Evolutionary conservation across 2,329 filamentous ascomycete genomes (phyloP).

Genomic region (Diaporthe longicolla): DNA sequence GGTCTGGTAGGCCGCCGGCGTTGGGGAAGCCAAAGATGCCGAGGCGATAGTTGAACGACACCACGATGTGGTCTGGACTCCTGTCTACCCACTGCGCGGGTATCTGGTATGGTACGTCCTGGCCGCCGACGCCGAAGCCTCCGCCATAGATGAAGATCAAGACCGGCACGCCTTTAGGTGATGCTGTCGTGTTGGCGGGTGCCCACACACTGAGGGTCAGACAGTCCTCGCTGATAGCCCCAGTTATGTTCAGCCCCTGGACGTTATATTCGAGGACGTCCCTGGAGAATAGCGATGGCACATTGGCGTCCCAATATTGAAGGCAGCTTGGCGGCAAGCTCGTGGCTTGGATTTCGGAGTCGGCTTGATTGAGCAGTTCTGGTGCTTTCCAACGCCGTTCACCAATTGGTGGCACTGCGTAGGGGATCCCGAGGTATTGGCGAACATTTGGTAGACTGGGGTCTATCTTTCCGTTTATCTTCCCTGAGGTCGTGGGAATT

Average conservation of each 20-base stretch:
- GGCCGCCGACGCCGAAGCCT: slow-evolving; percentile 48
- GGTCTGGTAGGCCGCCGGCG: slow-evolving; percentile 47
- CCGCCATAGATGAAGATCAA: slow-evolving; percentile 49
- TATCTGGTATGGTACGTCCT: slow-evolving; percentile 48
- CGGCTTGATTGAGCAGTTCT: slow-evolving; percentile 40
- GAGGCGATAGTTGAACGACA: slow-evolving; percentile 51
- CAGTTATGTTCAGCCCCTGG: slow-evolving; percentile 45
- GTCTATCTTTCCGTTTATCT: slow-evolving; percentile 44
- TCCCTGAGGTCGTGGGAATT: slow-evolving; percentile 28
- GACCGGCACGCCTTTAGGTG: slow-evolving; percentile 43
- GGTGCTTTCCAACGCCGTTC: slow-evolving; percentile 48
- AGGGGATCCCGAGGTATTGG: slow-evolving; percentile 51
- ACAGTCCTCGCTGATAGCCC: slow-evolving; percentile 46
- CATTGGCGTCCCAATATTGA: slow-evolving; percentile 42
- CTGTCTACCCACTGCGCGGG: slow-evolving; percentile 49
- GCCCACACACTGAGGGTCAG: slow-evolving; percentile 47
- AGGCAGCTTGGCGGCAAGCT: slow-evolving; percentile 45
- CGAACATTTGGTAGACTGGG: slow-evolving; percentile 42
- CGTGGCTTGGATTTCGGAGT: slow-evolving; percentile 42
- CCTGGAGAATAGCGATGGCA: slow-evolving; percentile 29
- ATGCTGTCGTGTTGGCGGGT: slow-evolving; percentile 29
- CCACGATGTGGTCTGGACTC: slow-evolving; percentile 49
- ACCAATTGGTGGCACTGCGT: slow-evolving; percentile 48
- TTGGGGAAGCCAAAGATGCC: slow-evolving; percentile 52
- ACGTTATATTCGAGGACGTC: slow-evolving; percentile 47